These are phyloP conservation scores for Trichomonas vaginalis DNA, from an alignment of 208 protist species.

Conservation along the genomic window DNA sequence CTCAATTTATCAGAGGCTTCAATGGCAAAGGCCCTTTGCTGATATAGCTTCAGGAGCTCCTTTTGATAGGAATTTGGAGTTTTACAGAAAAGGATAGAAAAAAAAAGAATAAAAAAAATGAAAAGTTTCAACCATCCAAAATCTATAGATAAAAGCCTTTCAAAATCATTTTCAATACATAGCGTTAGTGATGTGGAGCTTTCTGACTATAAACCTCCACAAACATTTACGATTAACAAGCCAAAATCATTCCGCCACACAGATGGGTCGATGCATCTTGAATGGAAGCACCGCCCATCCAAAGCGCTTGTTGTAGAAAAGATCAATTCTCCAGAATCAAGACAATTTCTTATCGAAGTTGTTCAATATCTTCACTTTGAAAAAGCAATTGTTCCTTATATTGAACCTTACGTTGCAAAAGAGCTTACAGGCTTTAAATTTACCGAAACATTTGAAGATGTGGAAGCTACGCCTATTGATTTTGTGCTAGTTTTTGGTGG, in stretches of 20 bases:
- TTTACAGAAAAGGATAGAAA: too few relatives aligned
- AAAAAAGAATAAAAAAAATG: not conserved
- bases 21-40: too few relatives aligned
- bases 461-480: not conserved
- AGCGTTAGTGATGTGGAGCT: not conserved
- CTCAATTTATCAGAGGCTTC: too few relatives aligned
- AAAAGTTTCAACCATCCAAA: not conserved
- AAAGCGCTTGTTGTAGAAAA: not conserved
- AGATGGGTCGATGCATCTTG: not conserved
- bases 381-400: not conserved
- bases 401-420: not conserved
- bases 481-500: conserved; percentile 11
- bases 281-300: not conserved
- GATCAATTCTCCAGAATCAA: not conserved
- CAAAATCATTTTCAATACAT: not conserved
- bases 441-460: not conserved
- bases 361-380: not conserved
- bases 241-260: not conserved
- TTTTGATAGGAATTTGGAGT: too few relatives aligned
- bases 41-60: too few relatives aligned
- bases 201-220: not conserved
- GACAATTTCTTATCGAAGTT: not conserved
- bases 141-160: not conserved
- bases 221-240: not conserved
- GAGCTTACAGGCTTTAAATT: not conserved